A percentile compares a stretch with the other conserved stretches of the same genome.
These are phyloP conservation scores for Alternaria infectoria DNA, from an alignment of 2,329 filamentous ascomycete species.

Conservation along the genomic window DNA sequence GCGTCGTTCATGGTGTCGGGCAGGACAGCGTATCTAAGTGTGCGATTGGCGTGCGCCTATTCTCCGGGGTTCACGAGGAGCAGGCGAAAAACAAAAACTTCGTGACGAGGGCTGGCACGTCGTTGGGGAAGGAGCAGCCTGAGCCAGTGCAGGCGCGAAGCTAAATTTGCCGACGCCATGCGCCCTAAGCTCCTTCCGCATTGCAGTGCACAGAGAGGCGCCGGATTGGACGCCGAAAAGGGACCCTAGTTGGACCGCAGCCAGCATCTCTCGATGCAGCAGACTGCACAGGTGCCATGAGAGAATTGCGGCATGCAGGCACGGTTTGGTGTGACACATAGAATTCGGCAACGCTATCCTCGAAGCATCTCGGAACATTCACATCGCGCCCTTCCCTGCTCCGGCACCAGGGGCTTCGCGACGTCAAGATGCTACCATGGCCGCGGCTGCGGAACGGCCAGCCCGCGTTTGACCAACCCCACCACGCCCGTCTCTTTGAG, in stretches of 20 bases:
- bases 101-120: background rate
- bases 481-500: slow-evolving; percentile 35
- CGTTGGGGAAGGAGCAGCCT: slow-evolving; percentile 16
- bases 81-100: slow-evolving; percentile 5
- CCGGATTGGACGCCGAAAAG: slow-evolving; percentile 22
- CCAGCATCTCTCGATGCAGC: slow-evolving; percentile 16
- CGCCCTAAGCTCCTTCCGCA: slow-evolving; percentile 20
- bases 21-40: background rate
- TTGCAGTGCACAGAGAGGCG: slow-evolving; percentile 26
- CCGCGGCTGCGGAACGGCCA: slow-evolving; percentile 52
- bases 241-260: slow-evolving; percentile 1
- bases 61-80: background rate
- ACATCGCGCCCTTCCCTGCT: slow-evolving; percentile 27
- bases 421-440: slow-evolving; percentile 51
- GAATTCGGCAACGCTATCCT: slow-evolving; percentile 25
- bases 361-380: slow-evolving; percentile 31
- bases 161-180: slow-evolving; percentile 37
- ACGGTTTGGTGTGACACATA: slow-evolving; percentile 39
- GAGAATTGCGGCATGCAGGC: slow-evolving; percentile 19
- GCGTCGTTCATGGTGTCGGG: background rate
- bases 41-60: slow-evolving; percentile 5
- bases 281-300: slow-evolving; percentile 27
- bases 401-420: slow-evolving; percentile 44
- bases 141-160: slow-evolving; percentile 29
- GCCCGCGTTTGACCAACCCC: slow-evolving; percentile 49